phyloP scores from a whole-genome alignment of 2,329 filamentous ascomycete species.

The Clonostachys rhizophaga region DNA sequence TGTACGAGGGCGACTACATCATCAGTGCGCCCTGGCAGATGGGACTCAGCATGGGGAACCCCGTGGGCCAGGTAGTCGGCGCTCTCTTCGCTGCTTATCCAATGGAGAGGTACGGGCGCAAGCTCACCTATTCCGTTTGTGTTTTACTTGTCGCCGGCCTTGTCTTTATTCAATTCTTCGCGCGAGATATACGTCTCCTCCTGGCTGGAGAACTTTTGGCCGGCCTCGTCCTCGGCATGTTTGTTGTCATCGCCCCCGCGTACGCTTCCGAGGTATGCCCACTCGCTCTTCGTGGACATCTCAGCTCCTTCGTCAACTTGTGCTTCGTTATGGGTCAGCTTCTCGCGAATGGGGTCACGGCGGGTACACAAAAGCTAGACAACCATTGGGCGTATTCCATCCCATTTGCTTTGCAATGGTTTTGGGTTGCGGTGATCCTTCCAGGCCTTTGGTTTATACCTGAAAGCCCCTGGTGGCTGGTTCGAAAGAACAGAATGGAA shows the following conservation, averaged over 20 bases:
- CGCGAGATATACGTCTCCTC: slow-evolving; percentile 46
- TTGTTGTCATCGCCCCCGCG: slow-evolving; percentile 52
- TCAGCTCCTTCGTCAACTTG: slow-evolving; percentile 57
- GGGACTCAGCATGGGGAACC: slow-evolving; percentile 35
- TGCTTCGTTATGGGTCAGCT: slow-evolving; percentile 61
- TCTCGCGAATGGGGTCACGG: slow-evolving; percentile 42
- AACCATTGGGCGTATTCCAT: slow-evolving; percentile 3
- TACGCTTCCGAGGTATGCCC: slow-evolving; percentile 60
- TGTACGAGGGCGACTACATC: slow-evolving; percentile 35
- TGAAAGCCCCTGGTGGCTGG: slow-evolving; percentile 36
- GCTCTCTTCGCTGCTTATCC: slow-evolving; percentile 19
- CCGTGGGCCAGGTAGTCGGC: slow-evolving; percentile 41
- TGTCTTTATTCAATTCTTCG: slow-evolving; percentile 61
- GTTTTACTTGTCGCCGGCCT: slow-evolving; percentile 41
- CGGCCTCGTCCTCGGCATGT: slow-evolving; percentile 29
- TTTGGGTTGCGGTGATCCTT: slow-evolving; percentile 14
- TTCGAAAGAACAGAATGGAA: slow-evolving; percentile 20
- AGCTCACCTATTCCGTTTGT: slow-evolving; percentile 36
- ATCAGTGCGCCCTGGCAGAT: slow-evolving; percentile 44
- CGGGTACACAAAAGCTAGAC: slow-evolving; percentile 23
- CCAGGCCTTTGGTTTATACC: slow-evolving; percentile 32
- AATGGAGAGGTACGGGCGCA: slow-evolving; percentile 34
- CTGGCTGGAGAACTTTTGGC: slow-evolving; percentile 54
- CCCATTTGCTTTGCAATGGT: neutral
- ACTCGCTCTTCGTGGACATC: slow-evolving; percentile 47